Evolutionary conservation across 768 basidiomycete species (phyloP).

Genomic region (Melanogaster broomeanus): DNA sequence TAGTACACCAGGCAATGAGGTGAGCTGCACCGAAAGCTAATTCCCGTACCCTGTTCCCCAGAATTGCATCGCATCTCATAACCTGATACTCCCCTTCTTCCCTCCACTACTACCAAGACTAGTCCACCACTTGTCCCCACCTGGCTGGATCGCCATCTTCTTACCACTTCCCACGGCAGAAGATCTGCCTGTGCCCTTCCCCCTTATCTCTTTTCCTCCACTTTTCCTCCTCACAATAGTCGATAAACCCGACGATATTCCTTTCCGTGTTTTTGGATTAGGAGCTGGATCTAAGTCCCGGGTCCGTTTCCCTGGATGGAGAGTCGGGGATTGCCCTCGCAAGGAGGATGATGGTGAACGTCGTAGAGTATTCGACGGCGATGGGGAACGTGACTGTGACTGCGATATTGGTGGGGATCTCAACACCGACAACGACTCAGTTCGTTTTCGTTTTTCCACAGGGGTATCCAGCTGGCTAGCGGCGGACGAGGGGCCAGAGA

Average conservation of each 20-base stretch:
- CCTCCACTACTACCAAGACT: constrained; percentile 29
- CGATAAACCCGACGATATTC: constrained; percentile 63
- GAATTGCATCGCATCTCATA: background rate
- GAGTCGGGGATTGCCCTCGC: background rate
- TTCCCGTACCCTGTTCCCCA: too few species aligned
- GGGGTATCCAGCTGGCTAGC: background rate
- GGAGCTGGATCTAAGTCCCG: background rate
- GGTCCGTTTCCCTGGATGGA: background rate
- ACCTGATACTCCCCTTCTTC: constrained; percentile 4
- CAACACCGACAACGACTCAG: background rate
- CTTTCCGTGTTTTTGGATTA: constrained; percentile 38
- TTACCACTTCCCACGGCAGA: background rate
- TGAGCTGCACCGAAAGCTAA: too few species aligned
- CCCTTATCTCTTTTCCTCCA: constrained; percentile 10
- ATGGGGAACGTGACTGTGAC: background rate
- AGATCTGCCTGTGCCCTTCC: constrained; percentile 13
- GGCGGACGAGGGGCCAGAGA: background rate
- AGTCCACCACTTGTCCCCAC: constrained; percentile 46
- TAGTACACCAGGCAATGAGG: too few species aligned
- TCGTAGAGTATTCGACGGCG: background rate
- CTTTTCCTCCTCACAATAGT: constrained; percentile 42
- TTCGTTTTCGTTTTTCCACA: constrained; percentile 18
- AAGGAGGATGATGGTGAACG: too few species aligned
- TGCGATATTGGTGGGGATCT: background rate
- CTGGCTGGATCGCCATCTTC: background rate